Base-by-base conservation (phyloP, 2,329 filamentous ascomycete species). In the Aspergillus pseudonomiae region DNA sequence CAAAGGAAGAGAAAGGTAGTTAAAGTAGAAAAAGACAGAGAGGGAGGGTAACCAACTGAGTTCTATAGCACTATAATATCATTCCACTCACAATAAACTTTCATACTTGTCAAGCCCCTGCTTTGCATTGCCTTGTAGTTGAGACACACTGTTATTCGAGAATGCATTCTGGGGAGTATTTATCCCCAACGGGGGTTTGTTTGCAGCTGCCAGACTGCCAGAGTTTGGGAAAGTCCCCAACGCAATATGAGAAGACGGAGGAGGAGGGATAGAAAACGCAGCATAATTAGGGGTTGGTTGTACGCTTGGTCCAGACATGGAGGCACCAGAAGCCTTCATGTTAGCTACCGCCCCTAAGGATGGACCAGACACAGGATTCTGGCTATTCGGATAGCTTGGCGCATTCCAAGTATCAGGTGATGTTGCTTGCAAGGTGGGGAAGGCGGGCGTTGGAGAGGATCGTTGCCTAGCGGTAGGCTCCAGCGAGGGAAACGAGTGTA, bases 71-170 rank as follows among this genome's bases (percentile, higher is more conserved):
- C 39, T n/a, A 43, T 46, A 21, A 10, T 32, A 14, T 55, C 21
- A n/a, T 45, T 32, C 36, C 21, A 32, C 54, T 73, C 68, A 87
- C 63, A 87, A 70, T 65, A 87, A 77, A 73, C 85, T 87, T 68
- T 86, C 83, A 71, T 83, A 87, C 64, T 83, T 84, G 73, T 86
- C 85, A 63, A 87, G 70, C 1, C 84, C 84, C 61, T 74, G 73
- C 65, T 74, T 79, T 65, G 70, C 77, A 59, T 72, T 67, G 34
- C 63, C 63, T 48, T 68, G 64, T 21, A 71, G 65, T 57, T 73
- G 68, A n/a, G 67, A 60, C 19, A 61, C 61, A 59, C 68, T 69
- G 28, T 69, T 69, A 34, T 66, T 70, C 41, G 64, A 66, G 48
- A 76, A 74, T 50, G 74, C 66, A 36, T 65, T 64, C 11, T 68